These are phyloP conservation scores for Rhynchosporium secalis DNA, from an alignment of 2,329 filamentous ascomycete species.

Conservation along the genomic window DNA sequence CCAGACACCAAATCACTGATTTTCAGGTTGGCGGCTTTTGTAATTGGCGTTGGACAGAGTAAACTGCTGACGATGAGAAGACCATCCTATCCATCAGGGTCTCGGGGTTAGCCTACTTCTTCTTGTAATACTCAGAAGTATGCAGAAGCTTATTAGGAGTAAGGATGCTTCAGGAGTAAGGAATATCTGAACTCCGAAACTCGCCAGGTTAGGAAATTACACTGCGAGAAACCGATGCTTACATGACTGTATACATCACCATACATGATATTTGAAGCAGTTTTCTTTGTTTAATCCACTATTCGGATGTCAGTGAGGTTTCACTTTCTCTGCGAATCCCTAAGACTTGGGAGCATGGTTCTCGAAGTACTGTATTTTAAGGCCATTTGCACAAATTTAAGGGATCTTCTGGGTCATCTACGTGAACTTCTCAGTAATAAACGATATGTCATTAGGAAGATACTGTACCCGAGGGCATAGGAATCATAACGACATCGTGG, in stretches of 20 bases:
- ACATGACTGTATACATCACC: too few relatives aligned
- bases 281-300: constrained; percentile 39
- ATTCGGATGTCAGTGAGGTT: too few relatives aligned
- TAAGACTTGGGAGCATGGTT: too few relatives aligned
- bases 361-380: too few relatives aligned
- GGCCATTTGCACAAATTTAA: constrained; percentile 32
- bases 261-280: constrained; percentile 19
- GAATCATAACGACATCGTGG: constrained; percentile 37
- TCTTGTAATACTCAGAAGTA: too few relatives aligned
- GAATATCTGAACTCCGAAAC: too few relatives aligned
- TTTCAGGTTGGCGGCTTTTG: constrained; percentile 46
- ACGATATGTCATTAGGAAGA: not conserved
- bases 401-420: constrained; percentile 42
- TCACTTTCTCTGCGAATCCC: too few relatives aligned
- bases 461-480: constrained; percentile 34
- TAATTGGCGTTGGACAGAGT: constrained; percentile 50
- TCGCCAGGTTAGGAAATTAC: too few relatives aligned
- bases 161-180: too few relatives aligned
- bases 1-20: constrained; percentile 48
- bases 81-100: constrained; percentile 44
- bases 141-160: too few relatives aligned
- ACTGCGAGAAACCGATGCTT: too few relatives aligned
- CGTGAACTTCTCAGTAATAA: not conserved
- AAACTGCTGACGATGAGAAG: constrained; percentile 49
- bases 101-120: too few relatives aligned